These are phyloP conservation scores for Epichloe baconii DNA, from an alignment of 2,329 filamentous ascomycete genomes.

Conservation along the genomic window DNA sequence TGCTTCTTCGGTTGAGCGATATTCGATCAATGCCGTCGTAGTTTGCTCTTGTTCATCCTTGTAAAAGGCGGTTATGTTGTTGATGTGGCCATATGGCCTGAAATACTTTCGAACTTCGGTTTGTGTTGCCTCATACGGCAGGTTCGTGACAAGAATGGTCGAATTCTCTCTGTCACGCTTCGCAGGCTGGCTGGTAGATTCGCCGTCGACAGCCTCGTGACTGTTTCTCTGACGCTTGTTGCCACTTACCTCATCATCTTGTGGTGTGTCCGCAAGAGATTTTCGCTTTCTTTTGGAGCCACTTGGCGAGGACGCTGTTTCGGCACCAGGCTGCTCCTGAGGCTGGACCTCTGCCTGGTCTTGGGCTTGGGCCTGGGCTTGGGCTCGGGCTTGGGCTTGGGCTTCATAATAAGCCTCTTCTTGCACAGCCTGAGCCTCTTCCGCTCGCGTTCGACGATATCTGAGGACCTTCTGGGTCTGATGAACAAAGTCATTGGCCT, in stretches of 20 bases:
- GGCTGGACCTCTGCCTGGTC: slow-evolving; percentile 8
- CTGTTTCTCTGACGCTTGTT: slow-evolving; percentile 55
- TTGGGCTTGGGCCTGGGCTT: slow-evolving; percentile 6
- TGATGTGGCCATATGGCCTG: slow-evolving; percentile 75
- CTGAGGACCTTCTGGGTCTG: slow-evolving; percentile 51
- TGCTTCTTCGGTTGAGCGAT: slow-evolving; percentile 68
- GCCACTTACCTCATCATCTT: slow-evolving; percentile 26
- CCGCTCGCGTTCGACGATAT: slow-evolving; percentile 53
- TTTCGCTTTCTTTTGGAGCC: slow-evolving; percentile 65
- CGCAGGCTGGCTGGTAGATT: slow-evolving; percentile 19
- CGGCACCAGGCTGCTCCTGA: slow-evolving; percentile 9
- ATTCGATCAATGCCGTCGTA: slow-evolving; percentile 69
- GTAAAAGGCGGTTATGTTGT: slow-evolving; percentile 54
- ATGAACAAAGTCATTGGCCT: slow-evolving; percentile 60
- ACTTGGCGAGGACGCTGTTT: slow-evolving; percentile 22
- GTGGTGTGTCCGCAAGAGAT: slow-evolving; percentile 31
- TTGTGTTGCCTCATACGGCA: slow-evolving; percentile 58
- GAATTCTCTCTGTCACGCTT: slow-evolving; percentile 87
- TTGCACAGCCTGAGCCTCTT: slow-evolving; percentile 42
- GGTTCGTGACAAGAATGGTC: slow-evolving; percentile 65
- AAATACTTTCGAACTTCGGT: slow-evolving; percentile 79
- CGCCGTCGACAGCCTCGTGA: slow-evolving; percentile 16
- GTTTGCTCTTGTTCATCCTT: slow-evolving; percentile 47
- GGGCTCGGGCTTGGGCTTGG: slow-evolving; percentile 14
- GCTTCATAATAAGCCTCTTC: slow-evolving; percentile 29